phyloP scores from a whole-genome alignment of 495 filamentous ascomycete genomes.

The Darksidea phi region DNA sequence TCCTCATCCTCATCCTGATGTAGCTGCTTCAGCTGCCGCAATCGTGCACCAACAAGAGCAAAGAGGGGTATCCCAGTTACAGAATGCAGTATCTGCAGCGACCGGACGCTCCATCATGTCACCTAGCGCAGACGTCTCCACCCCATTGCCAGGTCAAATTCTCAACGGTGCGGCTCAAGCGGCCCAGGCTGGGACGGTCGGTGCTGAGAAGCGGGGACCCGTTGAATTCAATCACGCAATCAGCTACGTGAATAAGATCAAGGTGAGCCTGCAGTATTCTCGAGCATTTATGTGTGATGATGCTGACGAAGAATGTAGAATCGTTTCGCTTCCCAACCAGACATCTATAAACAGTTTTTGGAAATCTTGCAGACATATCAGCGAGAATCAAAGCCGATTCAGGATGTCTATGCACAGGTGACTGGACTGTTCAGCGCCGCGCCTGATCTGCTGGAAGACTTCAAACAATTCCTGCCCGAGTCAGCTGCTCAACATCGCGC shows the following conservation, averaged over 20 bases:
- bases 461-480: conserved; percentile 98
- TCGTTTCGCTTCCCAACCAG: conserved; percentile 88
- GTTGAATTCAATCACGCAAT: conserved; percentile 99
- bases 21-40: conserved; percentile 50
- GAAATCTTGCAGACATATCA: conserved; percentile 99
- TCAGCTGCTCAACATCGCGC: conserved; percentile 87
- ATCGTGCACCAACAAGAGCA: conserved; percentile 75
- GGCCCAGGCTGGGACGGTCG: conserved; percentile 54
- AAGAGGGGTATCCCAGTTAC: conserved; percentile 74
- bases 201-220: conserved; percentile 81
- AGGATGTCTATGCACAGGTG: conserved; percentile 97
- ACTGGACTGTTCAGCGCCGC: conserved; percentile 90
- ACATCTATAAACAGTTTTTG: conserved; percentile 99
- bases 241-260: conserved; percentile 99
- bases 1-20: conserved; percentile 43
- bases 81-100: conserved; percentile 68
- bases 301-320: conserved; percentile 53
- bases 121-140: conserved; percentile 45
- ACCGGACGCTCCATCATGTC: conserved; percentile 45
- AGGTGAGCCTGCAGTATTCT: conserved; percentile 56
- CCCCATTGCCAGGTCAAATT: conserved; percentile 47
- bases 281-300: too few relatives aligned
- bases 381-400: conserved; percentile 95
- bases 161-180: conserved; percentile 48
- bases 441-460: conserved; percentile 96